Percentiles rank a stretch among this genome's conserved stretches.
These are phyloP conservation scores for Malassezia sp. DNA, from an alignment of 1,284 basidiomycete species.

Conservation along the genomic window DNA sequence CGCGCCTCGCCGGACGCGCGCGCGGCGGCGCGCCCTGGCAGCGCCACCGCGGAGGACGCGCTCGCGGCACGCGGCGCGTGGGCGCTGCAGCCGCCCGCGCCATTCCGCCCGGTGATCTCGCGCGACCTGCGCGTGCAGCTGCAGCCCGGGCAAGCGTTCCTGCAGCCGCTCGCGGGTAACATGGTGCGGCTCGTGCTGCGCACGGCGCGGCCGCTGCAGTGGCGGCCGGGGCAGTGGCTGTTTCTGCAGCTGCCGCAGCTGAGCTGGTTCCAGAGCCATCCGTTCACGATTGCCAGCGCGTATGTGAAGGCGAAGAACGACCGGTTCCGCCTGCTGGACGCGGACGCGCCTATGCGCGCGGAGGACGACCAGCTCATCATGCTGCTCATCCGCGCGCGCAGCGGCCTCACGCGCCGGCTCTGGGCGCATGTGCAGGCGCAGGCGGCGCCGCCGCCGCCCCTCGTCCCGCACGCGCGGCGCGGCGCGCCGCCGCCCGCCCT, in stretches of 20 bases:
- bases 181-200: slow-evolving; percentile 64
- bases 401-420: slow-evolving; percentile 64
- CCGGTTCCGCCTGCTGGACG: background rate
- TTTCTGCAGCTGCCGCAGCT: slow-evolving; percentile 63
- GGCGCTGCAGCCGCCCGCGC: too few species aligned
- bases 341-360: slow-evolving; percentile 44
- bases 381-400: slow-evolving; percentile 63
- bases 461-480: background rate
- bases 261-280: slow-evolving; percentile 61
- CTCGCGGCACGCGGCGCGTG: too few species aligned
- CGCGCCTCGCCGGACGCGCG: too few species aligned
- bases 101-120: slow-evolving; percentile 29
- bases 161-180: slow-evolving; percentile 65
- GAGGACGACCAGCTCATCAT: slow-evolving; percentile 54
- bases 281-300: slow-evolving; percentile 60
- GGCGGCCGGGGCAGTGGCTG: slow-evolving; percentile 71
- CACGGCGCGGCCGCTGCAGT: slow-evolving; percentile 51
- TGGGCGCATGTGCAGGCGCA: slow-evolving; percentile 52
- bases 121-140: slow-evolving; percentile 34
- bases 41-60: background rate
- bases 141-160: slow-evolving; percentile 59
- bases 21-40: too few species aligned
- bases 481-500: background rate
- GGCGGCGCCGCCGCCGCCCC: background rate
- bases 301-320: slow-evolving; percentile 24